Conservation (phyloP, 2,329 filamentous ascomycete species). For the Fusarium nanum region DNA sequence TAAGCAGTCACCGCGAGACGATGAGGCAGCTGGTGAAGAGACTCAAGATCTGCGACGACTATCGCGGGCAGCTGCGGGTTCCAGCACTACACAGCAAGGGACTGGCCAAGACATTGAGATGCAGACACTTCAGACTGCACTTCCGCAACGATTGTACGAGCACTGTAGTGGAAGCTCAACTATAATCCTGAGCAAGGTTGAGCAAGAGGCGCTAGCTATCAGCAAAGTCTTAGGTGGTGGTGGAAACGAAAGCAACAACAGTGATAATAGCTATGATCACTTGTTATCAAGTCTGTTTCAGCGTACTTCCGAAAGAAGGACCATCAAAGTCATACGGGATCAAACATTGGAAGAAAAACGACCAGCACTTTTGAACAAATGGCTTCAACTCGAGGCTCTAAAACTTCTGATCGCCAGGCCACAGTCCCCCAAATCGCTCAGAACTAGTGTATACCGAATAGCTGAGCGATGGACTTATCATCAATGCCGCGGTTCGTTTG, state of each 20-base stretch:
- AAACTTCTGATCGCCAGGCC: fast-evolving
- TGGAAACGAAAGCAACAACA: not conserved
- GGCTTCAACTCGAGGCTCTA: not conserved
- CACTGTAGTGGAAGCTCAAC: not conserved
- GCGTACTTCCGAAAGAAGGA: fast-evolving
- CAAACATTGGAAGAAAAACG: not conserved
- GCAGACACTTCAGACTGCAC: not conserved
- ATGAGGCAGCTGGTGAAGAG: not conserved
- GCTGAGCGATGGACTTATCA: conserved; percentile 1
- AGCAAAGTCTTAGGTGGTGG: not conserved
- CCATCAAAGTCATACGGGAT: fast-evolving
- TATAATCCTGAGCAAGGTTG: not conserved
- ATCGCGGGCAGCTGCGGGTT: not conserved
- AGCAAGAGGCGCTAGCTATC: not conserved
- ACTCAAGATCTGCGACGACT: not conserved
- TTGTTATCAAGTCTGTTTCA: fast-evolving
- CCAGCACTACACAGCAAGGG: not conserved
- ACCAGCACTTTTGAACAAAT: not conserved
- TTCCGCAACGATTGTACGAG: not conserved
- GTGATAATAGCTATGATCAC: not conserved
- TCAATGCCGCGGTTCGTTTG: not conserved
- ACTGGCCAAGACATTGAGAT: not conserved
- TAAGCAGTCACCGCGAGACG: fast-evolving
- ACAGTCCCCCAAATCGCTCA: fast-evolving
- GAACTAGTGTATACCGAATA: fast-evolving